phyloP scores from a whole-genome alignment of 805 yeast species.

The Cyberlindnera lachancei region DNA sequence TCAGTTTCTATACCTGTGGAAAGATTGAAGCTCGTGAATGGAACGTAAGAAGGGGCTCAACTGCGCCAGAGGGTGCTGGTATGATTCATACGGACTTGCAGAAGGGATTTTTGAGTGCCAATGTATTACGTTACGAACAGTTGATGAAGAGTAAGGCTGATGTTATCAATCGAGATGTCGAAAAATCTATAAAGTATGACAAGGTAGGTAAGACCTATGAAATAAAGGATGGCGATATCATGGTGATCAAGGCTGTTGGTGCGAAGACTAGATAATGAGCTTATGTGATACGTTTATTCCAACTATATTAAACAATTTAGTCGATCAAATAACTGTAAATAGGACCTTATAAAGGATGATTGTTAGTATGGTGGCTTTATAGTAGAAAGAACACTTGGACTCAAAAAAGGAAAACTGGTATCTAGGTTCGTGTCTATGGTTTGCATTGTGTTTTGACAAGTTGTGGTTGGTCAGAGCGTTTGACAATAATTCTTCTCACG shows the following conservation, averaged over 20 bases:
- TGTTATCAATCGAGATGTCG: constrained; percentile 22
- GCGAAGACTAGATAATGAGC: constrained; percentile 36
- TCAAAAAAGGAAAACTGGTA: neutral
- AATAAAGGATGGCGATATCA: constrained; percentile 80
- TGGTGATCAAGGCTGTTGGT: constrained; percentile 64
- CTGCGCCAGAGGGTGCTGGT: constrained; percentile 88
- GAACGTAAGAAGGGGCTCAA: constrained; percentile 69
- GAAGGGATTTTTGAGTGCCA: constrained; percentile 73
- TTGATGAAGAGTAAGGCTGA: constrained; percentile 23
- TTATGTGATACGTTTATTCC: too few species aligned
- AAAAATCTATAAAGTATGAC: constrained; percentile 22
- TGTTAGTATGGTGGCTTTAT: too few species aligned
- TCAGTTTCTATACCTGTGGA: constrained; percentile 86
- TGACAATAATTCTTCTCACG: constrained; percentile 22
- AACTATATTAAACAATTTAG: neutral
- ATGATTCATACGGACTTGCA: constrained; percentile 81
- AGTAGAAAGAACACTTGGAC: too few species aligned
- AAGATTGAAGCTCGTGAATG: constrained; percentile 81
- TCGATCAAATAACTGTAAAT: neutral
- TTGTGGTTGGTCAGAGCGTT: constrained; percentile 18
- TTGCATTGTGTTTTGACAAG: too few species aligned
- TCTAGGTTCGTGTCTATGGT: neutral
- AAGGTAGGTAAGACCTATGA: constrained; percentile 72
- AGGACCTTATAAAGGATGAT: too few species aligned
- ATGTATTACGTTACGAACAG: constrained; percentile 63